Evolutionary conservation across 2,329 filamentous ascomycete species (phyloP), one percentile per base, ranked within the genome.

Genomic region (Neofusicoccum sp.): DNA sequence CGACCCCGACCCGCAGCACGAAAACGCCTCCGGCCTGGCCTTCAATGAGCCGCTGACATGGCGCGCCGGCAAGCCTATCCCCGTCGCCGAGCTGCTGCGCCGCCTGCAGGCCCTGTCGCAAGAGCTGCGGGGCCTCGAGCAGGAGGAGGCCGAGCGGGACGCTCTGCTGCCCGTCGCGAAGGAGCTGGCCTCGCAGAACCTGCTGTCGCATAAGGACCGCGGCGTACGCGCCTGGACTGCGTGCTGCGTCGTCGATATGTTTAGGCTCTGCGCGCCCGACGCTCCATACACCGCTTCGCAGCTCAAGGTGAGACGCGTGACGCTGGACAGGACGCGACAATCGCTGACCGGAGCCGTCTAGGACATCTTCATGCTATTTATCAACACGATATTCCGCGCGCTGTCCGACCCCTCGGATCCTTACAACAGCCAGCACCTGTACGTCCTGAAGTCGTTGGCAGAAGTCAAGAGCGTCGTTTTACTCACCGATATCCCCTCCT

Each of bases 381-480:
- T 97, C 67, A 88, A 86, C 61, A 87, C 88, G 51, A 89, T 96
- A 65, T 83, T 98, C 47, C 92, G 93, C 48, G 87, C 91, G 47
- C 85, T 98, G 28, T 89, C 91, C 69, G 89, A 96, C 69, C 91
- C 93, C 11, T 88, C 88, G 40, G 89, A 96, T 72, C 88, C 93
- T 8, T 98, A 97, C 80, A 93, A 96, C 75, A 87, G 86, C 64
- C 93, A 98, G 75, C 91, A 99, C 77, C 87, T 95, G 76, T 95
- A 96, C 71, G 90, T 97, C 64, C 82, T 99, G 63, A 86, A 87
- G 63, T 97, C 93, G 16, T 84, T 99, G 31, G 88, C 91, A 60
- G 91, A 96, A 67, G 90, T 96, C 67, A 96, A 98, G 81, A 97
- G 92, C 76, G 91, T 99, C 43, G 85, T 98, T 7, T 85, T 99